Evolutionary conservation across 2,329 filamentous ascomycete species (phyloP), one percentile per base, ranked within the genome.

Genomic region (Alternaria brassicicola): DNA sequence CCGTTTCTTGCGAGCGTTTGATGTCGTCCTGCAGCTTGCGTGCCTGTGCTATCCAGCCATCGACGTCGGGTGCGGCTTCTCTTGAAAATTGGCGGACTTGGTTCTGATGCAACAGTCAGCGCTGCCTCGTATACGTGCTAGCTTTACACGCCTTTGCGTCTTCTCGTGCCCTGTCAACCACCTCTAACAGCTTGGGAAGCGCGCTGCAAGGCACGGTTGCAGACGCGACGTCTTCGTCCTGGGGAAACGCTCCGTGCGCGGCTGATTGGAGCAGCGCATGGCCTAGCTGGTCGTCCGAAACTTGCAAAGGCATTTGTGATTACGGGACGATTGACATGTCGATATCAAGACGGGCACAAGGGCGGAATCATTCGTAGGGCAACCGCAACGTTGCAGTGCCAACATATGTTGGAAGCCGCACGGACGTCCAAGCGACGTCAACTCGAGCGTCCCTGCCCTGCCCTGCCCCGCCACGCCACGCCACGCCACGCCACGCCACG

Each of bases 21-120:
- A 97, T 94, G 72, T 97, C 94, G 61, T 89, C 86, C 75, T 96
- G 92, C 7, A 97, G 85, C 51, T 89, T 87, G 77, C 92, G 92
- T 46, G 93, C 92, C 76, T 95, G 92, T 50, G 84, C 80, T 55
- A 96, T 91, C 94, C 94, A 98, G 50, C 88, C 86, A 72, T 92
- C 90, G 49, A 97, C 89, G 70, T 96, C 90, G 36, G 88, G 86
- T 55, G 89, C 90, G 17, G 88, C 90, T 65, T 92, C 88, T 71
- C 88, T 86, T 77, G 93, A 96, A 61, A 95, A 86, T 21, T 81
- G 77, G 64, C 88, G 89, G 57, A 98, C 89, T 68, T 96, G 88
- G 59, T 84, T 79, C 88, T 91, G 67, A 52, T 42, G 9, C 26
- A 50, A 43, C 8, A 19, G 17, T 67, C 36, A 67, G 59, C 31